Evolutionary conservation across 768 basidiomycete genomes (phyloP).

Genomic region (Kondoa malvinella): DNA sequence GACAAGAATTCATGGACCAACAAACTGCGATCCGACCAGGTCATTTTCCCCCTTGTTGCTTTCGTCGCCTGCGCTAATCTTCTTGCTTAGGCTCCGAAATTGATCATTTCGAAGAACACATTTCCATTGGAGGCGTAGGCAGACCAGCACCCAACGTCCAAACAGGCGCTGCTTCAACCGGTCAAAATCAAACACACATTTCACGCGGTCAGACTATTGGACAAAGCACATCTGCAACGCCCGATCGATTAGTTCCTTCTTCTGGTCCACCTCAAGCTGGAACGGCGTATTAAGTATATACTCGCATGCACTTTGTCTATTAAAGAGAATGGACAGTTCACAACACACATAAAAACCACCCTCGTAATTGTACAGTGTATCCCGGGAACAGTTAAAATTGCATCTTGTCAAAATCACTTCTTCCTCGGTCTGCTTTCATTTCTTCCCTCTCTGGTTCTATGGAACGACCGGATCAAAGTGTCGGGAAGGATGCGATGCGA

Average conservation of each 20-base stretch:
- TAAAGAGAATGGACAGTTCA: too few relatives aligned
- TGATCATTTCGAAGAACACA: not conserved
- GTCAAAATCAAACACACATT: not conserved
- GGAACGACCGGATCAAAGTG: too few relatives aligned
- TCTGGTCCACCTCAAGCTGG: not conserved
- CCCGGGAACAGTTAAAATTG: too few relatives aligned
- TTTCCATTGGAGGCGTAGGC: not conserved
- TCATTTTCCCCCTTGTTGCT: not conserved
- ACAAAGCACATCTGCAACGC: not conserved
- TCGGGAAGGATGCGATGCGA: too few relatives aligned
- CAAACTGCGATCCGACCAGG: not conserved
- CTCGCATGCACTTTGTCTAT: too few relatives aligned
- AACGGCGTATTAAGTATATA: too few relatives aligned
- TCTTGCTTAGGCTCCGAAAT: not conserved
- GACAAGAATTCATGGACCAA: not conserved
- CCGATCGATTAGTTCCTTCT: not conserved
- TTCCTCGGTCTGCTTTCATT: too few relatives aligned
- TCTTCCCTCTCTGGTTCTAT: too few relatives aligned
- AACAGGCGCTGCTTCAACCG: not conserved
- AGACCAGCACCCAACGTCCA: not conserved
- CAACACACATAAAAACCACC: too few relatives aligned
- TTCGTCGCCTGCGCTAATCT: not conserved
- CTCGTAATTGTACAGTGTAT: too few relatives aligned
- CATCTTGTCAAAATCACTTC: too few relatives aligned
- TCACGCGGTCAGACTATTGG: not conserved